Conservation (phyloP, 2,329 filamentous ascomycete species). For the Furcasterigmium furcatum region DNA sequence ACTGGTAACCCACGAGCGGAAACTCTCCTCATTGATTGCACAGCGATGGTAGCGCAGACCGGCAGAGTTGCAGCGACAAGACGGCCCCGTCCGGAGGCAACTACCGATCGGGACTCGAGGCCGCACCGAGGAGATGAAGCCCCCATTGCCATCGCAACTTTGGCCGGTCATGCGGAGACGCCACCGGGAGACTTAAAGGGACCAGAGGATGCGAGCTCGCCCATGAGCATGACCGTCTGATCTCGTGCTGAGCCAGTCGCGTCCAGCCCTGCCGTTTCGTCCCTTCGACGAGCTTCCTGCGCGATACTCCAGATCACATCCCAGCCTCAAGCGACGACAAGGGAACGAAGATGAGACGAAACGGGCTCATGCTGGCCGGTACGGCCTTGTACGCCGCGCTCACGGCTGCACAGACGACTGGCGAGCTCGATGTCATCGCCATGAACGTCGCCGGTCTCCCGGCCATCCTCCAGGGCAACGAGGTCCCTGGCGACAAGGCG, state of each 20-base stretch:
- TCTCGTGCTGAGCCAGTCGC: not conserved
- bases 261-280: not conserved
- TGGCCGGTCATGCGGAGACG: not conserved
- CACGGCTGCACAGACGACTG: constrained; percentile 12
- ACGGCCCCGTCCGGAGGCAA: not conserved
- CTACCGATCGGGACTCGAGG: not conserved
- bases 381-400: constrained; percentile 4
- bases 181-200: too few species aligned
- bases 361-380: constrained; percentile 4
- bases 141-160: not conserved
- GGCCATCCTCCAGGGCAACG: constrained; percentile 53
- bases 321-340: not conserved
- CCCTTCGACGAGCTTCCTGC: not conserved
- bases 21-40: too few species aligned
- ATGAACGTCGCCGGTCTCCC: constrained; percentile 62
- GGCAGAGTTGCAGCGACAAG: too few species aligned
- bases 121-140: not conserved
- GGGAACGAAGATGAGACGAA: not conserved
- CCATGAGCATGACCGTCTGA: constrained; percentile 1
- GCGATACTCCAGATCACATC: not conserved
- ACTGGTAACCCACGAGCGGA: too few species aligned
- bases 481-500: constrained; percentile 58
- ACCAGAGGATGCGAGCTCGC: not conserved
- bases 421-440: constrained; percentile 47
- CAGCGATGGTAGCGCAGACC: too few species aligned